phyloP scores from a whole-genome alignment of 257 asterid species.

The Coffea eugenioides region DNA sequence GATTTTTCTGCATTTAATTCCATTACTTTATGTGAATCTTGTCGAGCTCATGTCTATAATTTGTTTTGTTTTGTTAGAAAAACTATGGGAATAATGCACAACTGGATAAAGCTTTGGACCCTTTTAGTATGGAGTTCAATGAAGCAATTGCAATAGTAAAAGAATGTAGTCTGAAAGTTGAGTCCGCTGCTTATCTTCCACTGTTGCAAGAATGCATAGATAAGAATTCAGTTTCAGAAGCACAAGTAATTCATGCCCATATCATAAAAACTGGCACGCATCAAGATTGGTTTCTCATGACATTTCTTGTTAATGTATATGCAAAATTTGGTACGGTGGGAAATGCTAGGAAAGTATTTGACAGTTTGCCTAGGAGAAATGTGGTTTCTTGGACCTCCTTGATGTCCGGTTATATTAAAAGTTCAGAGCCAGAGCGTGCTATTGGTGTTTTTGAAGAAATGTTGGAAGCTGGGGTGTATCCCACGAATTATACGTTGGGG shows the following conservation, averaged over 20 bases:
- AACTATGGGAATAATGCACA: slow-evolving; percentile 30
- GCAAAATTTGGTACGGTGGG: slow-evolving; percentile 64
- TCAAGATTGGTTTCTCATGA: slow-evolving; percentile 62
- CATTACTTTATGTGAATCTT: not conserved
- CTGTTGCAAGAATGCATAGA: slow-evolving; percentile 66
- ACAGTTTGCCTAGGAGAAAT: slow-evolving; percentile 59
- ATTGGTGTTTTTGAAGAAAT: slow-evolving; percentile 58
- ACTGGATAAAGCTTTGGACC: slow-evolving; percentile 39
- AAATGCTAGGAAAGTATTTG: slow-evolving; percentile 62
- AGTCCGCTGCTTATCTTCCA: slow-evolving; percentile 58
- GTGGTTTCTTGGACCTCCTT: slow-evolving; percentile 84
- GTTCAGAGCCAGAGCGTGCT: slow-evolving; percentile 57
- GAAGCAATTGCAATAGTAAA: slow-evolving; percentile 39
- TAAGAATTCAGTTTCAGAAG: slow-evolving; percentile 41
- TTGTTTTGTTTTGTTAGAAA: slow-evolving; percentile 33
- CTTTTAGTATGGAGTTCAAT: slow-evolving; percentile 42
- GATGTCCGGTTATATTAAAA: slow-evolving; percentile 68
- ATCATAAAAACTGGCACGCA: slow-evolving; percentile 58
- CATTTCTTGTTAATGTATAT: slow-evolving; percentile 73
- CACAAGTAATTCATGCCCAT: slow-evolving; percentile 60
- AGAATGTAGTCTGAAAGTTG: slow-evolving; percentile 42
- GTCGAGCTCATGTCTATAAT: not conserved
- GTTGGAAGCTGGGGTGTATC: slow-evolving; percentile 65
- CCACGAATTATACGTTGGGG: slow-evolving; percentile 70
- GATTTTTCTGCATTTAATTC: not conserved